phyloP scores from a whole-genome alignment of 2,329 filamentous ascomycete genomes.

The Claviceps sp. region DNA sequence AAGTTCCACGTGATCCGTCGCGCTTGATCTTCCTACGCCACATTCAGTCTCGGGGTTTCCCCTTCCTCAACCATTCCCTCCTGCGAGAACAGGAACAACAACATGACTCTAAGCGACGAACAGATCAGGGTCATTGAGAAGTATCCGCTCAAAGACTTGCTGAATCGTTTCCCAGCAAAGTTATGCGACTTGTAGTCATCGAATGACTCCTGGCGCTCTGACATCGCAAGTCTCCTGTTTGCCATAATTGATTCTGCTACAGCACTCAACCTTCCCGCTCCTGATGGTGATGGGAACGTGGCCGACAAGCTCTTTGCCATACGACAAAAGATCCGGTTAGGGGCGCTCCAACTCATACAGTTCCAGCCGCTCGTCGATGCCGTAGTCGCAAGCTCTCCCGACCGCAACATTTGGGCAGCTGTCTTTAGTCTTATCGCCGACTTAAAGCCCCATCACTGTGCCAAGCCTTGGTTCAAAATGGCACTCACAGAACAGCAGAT shows the following conservation, averaged over 20 bases:
- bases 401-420: slow-evolving; percentile 2
- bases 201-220: background rate
- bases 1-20: no score
- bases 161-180: background rate
- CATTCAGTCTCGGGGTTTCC: background rate
- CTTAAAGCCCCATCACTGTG: slow-evolving; percentile 17
- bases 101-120: slow-evolving; percentile 1
- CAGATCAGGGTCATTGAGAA: background rate
- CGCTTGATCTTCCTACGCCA: background rate
- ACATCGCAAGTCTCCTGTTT: background rate
- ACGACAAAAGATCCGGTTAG: background rate
- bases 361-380: slow-evolving; percentile 2
- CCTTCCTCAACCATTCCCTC: background rate
- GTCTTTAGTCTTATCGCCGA: slow-evolving; percentile 1
- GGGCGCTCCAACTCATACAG: background rate
- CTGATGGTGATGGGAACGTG: background rate
- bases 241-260: background rate
- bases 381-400: background rate
- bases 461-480: no score
- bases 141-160: background rate
- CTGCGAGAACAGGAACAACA: background rate
- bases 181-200: background rate
- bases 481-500: no score
- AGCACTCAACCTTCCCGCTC: background rate
- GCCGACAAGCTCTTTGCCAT: slow-evolving; percentile 2